Evolutionary conservation across 805 yeast species (phyloP), one percentile per base, ranked within the genome.

Genomic region (Wickerhamomyces alni): DNA sequence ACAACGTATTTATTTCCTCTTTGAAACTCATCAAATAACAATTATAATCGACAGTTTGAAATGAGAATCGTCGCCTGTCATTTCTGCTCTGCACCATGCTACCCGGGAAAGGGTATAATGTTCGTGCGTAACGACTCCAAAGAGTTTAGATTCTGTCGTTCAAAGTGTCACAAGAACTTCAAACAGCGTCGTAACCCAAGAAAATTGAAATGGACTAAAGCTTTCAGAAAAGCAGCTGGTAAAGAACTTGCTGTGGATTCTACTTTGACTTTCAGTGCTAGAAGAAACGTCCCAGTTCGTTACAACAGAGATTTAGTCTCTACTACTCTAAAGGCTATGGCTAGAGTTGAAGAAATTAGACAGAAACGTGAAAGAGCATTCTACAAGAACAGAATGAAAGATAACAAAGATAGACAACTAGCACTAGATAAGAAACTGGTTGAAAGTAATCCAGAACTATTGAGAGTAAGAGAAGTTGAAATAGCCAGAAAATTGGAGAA

Each of bases 361-460:
- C 82, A 77, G 63, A 88, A 82, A 74, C 83, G 99, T 72, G 99
- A 93, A 67, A 77, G 95, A 61, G 97, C 98, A 13, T 93, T 93
- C 88, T 93, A 87, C 74, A 91, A 89, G 87, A 88, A 89, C 72
- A 85, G 99, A 80, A 93, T 93, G 99, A 87, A 85, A 67, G 97
- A 96, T 48, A 93, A 93, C 70, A 85, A 81, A 67, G 96, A 85
- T 52, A 78, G 80, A 63, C 84, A 85, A 63, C 72, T 87, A 58
- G 87, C 80, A 40, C 72, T 83, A 42, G 99, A 93, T 67, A 80
- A 80, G 69, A 87, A 87, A 67, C 74, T 93, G 59, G 93, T 93
- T 36, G 96, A 82, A 60, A 69, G 77, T 42, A 78, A 93, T 69
- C 96, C 96, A 52, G 95, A 85, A 61, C 70, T 91, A 61, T 74